Conservation (phyloP, 140 eudicot genomes). For the Cichorium intybus region DNA sequence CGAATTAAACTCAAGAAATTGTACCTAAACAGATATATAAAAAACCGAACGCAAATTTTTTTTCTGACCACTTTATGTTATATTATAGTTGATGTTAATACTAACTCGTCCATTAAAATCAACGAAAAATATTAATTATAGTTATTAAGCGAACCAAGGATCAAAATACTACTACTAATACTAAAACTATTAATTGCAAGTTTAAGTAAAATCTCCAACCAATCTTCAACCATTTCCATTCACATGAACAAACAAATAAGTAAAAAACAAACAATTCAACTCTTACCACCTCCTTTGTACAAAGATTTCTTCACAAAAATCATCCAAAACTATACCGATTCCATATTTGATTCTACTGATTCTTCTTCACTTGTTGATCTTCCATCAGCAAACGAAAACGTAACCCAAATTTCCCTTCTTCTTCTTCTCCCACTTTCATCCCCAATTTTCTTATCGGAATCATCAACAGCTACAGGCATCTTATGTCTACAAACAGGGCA, state of each 20-base stretch:
- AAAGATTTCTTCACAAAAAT: not conserved
- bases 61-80: too few relatives aligned
- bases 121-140: too few relatives aligned
- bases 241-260: not conserved
- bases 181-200: not conserved
- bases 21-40: too few relatives aligned
- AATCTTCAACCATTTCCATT: not conserved
- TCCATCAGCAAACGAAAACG: conserved; percentile 32
- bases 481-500: conserved; percentile 76
- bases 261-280: not conserved
- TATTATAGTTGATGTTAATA: too few relatives aligned
- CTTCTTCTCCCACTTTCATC: conserved; percentile 9
- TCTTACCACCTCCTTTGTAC: not conserved
- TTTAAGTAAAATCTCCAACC: not conserved
- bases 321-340: not conserved
- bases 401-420: conserved; percentile 42
- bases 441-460: conserved; percentile 19
- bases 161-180: not conserved
- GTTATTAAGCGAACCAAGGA: too few relatives aligned
- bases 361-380: conserved; percentile 3
- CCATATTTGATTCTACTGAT: not conserved
- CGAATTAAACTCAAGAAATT: too few relatives aligned
- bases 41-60: too few relatives aligned
- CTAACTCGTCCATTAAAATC: too few relatives aligned
- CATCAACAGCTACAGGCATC: conserved; percentile 53